Evolutionary conservation across 495 filamentous ascomycete genomes (phyloP).

Genomic region (Extremus antarcticus): DNA sequence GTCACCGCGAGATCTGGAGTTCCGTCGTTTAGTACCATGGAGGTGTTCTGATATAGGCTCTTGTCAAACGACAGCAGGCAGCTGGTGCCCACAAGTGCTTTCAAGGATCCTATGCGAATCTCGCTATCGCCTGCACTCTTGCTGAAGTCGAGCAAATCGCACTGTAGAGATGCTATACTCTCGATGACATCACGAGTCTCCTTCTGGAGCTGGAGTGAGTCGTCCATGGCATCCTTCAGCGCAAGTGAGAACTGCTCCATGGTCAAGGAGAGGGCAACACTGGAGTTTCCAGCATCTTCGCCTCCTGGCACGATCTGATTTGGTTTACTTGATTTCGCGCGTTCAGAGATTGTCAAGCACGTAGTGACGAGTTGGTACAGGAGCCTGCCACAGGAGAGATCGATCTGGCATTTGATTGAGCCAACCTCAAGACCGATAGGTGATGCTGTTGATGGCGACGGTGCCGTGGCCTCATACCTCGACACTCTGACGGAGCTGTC

Average conservation of each 20-base stretch:
- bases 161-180: conserved; percentile 59
- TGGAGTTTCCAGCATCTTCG: too few species aligned
- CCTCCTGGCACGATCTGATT: too few species aligned
- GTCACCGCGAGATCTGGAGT: conserved; percentile 14
- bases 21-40: conserved; percentile 30
- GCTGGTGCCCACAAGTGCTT: conserved; percentile 3
- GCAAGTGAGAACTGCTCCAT: neutral
- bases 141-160: conserved; percentile 37
- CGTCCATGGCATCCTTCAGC: neutral
- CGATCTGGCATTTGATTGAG: neutral
- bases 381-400: conserved; percentile 2
- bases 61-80: conserved; percentile 58
- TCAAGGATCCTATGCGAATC: conserved; percentile 1
- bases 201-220: neutral
- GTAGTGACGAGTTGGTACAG: neutral
- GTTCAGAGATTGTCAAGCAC: too few species aligned
- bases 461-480: neutral
- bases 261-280: neutral
- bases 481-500: neutral
- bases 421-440: conserved; percentile 4
- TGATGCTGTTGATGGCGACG: neutral
- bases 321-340: too few species aligned
- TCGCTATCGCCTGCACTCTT: neutral
- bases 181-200: neutral
- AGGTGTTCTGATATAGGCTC: conserved; percentile 57